These are phyloP conservation scores for Candida dendrica DNA, from an alignment of 805 yeast genomes.

Conservation along the genomic window DNA sequence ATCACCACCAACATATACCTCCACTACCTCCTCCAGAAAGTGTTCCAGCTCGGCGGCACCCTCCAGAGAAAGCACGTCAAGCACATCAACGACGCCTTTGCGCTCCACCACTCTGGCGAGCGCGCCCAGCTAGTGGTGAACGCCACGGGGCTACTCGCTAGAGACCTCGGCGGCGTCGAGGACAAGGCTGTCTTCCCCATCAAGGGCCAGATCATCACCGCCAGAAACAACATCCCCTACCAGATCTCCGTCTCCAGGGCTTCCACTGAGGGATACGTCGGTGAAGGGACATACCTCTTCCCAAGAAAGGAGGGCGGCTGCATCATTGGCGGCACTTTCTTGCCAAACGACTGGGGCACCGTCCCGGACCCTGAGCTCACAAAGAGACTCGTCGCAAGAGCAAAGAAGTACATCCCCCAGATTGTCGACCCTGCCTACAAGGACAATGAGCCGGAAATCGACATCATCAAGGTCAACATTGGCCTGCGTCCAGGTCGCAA, in stretches of 20 bases:
- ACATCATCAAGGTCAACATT: slow-evolving; percentile 43
- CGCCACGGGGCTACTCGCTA: slow-evolving; percentile 47
- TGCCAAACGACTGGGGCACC: slow-evolving; percentile 23
- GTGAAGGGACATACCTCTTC: slow-evolving; percentile 50
- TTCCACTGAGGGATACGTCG: slow-evolving; percentile 25
- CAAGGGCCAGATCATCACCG: slow-evolving; percentile 51
- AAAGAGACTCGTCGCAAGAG: slow-evolving; percentile 31
- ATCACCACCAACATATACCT: slow-evolving; percentile 54
- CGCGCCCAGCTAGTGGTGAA: slow-evolving; percentile 48
- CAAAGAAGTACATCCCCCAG: slow-evolving; percentile 16
- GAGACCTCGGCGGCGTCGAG: slow-evolving; percentile 35
- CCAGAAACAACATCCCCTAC: slow-evolving; percentile 17
- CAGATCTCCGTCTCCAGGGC: slow-evolving; percentile 19
- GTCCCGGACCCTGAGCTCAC: slow-evolving; percentile 37
- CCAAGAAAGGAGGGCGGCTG: slow-evolving; percentile 74
- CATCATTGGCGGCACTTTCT: slow-evolving; percentile 51
- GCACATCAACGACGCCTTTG: slow-evolving; percentile 43
- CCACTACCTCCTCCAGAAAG: slow-evolving; percentile 40
- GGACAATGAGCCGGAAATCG: slow-evolving; percentile 30
- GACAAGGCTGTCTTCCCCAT: slow-evolving; percentile 42
- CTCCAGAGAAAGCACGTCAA: slow-evolving; percentile 35
- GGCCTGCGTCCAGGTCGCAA: slow-evolving; percentile 64
- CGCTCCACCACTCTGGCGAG: slow-evolving; percentile 28
- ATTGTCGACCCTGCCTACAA: slow-evolving; percentile 21
- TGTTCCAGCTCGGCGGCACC: slow-evolving; percentile 39